phyloP scores from a whole-genome alignment of 768 basidiomycete species.

The Hygrophoropsis aurantiaca region DNA sequence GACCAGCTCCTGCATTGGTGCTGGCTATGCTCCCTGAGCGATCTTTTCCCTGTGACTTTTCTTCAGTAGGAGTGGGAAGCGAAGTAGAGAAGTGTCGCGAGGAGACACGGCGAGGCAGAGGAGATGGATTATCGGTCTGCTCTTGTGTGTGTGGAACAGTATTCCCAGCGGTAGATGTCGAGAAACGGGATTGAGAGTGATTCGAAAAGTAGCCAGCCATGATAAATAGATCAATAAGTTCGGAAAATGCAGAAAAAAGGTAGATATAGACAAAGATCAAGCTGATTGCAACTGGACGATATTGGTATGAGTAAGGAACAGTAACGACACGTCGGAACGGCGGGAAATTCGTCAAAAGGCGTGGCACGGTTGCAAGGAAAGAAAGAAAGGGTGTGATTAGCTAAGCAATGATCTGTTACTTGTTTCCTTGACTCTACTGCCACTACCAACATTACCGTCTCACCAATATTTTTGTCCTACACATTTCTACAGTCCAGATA shows the following conservation, averaged over 20 bases:
- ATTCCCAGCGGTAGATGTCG: slow-evolving; percentile 46
- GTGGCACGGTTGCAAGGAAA: too few relatives aligned
- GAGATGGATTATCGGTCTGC: slow-evolving; percentile 12
- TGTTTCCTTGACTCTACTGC: too few relatives aligned
- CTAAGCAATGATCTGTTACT: too few relatives aligned
- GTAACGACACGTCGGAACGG: too few relatives aligned
- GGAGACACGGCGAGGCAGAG: slow-evolving; percentile 45
- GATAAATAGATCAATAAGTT: slow-evolving; percentile 27
- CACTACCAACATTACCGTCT: too few relatives aligned
- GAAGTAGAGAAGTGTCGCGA: slow-evolving; percentile 79
- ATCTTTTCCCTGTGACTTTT: slow-evolving; percentile 47
- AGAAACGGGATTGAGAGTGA: slow-evolving; percentile 72
- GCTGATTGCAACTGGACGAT: neutral
- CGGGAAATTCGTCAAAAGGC: too few relatives aligned
- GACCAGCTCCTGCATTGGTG: slow-evolving; percentile 34
- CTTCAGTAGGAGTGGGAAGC: slow-evolving; percentile 39
- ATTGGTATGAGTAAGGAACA: too few relatives aligned
- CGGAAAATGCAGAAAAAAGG: too few relatives aligned
- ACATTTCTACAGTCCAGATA: too few relatives aligned
- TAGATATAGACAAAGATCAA: neutral
- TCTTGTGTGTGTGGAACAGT: slow-evolving; percentile 20
- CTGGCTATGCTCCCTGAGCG: slow-evolving; percentile 20
- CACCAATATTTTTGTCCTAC: too few relatives aligned
- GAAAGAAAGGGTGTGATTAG: too few relatives aligned
- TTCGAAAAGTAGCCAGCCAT: slow-evolving; percentile 85